Base-by-base conservation (phyloP, 2,329 filamentous ascomycete genomes). In the Aureobasidium melanogenum region DNA sequence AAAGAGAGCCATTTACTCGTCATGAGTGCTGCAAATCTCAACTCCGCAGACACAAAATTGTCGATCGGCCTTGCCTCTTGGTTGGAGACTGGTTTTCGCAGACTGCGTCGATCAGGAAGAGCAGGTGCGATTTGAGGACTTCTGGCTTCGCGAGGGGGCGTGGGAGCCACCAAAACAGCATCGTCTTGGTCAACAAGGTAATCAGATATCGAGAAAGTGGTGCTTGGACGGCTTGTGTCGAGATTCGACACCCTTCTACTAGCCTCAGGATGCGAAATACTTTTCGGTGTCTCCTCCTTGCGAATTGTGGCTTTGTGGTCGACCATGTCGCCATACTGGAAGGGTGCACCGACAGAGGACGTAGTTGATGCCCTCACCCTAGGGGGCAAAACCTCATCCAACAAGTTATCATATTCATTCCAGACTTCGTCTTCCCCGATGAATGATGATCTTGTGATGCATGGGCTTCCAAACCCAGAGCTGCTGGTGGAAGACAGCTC, bases 401-500 rank as follows among this genome's bases (percentile, higher is more conserved):
- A 82, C 14, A 97, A 77, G 67, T 97, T 93, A 66, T 97, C 87
- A 70, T 95, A 97, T 73, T 96, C 93, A 56, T 92, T 87, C 93
- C 93, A 97, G 1, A 96, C 82, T 70, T 97, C 93, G 67, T 97
- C 93, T 66, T 95, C 89, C 38, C 61, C 61, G 2, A 62, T 36
- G 78, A 84, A 4, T 87, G 80, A 0, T 84, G 86, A 4, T 85
- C 84, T 47, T 78, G 79, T 1, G 83, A 79, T 76, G 0, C 88
- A 88, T 52, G 76, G 85, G 60, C 82, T 84, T 55, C 80, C 76
- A 15, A 81, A 73, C 0, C 83, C 84, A 2, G 88, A 90, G 67
- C 84, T 82, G 66, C 78, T 89, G 0, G 88, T 88, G 19, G 79
- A 83, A 5, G 83, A 85, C 1, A 82, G 79, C 52, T 86, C 82